These are phyloP conservation scores for Mallotus nudiflorus DNA, from an alignment of 345 rosid genomes.

Conservation along the genomic window DNA sequence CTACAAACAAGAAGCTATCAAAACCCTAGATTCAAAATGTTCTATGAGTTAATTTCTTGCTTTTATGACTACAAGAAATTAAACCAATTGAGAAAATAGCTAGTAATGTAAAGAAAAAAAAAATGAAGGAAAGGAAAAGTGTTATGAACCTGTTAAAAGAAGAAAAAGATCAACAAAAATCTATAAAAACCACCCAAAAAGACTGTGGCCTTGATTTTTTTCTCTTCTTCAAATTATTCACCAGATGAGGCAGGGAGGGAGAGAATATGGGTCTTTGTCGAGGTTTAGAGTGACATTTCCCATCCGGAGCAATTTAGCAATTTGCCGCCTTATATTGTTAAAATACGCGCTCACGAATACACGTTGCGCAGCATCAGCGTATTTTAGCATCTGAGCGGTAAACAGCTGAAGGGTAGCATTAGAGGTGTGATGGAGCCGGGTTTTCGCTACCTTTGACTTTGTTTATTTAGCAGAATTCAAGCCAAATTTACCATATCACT, in stretches of 20 bases:
- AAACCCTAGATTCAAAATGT: slow-evolving; percentile 49
- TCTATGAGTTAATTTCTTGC: background rate
- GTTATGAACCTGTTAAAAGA: slow-evolving; percentile 40
- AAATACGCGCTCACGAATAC: background rate
- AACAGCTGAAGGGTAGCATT: too few species aligned
- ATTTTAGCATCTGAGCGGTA: too few species aligned
- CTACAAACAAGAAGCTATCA: background rate
- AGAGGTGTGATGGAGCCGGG: too few species aligned
- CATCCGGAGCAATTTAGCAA: slow-evolving; percentile 41
- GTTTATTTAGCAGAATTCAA: too few species aligned
- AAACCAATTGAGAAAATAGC: slow-evolving; percentile 10
- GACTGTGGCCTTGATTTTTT: slow-evolving; percentile 5
- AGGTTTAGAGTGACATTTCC: slow-evolving; percentile 35
- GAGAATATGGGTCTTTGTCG: slow-evolving; percentile 18
- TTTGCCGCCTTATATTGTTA: background rate
- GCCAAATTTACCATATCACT: too few species aligned
- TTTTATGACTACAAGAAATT: background rate
- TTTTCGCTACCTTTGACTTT: too few species aligned
- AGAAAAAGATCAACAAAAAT: too few species aligned
- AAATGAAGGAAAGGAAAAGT: background rate
- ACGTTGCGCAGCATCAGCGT: too few species aligned
- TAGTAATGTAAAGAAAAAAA: background rate
- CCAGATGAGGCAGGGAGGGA: slow-evolving; percentile 18
- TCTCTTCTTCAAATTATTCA: slow-evolving; percentile 29
- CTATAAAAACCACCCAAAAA: too few species aligned